phyloP scores from a whole-genome alignment of 371 early-diverging fungal genomes.

The Blakeslea trispora region DNA sequence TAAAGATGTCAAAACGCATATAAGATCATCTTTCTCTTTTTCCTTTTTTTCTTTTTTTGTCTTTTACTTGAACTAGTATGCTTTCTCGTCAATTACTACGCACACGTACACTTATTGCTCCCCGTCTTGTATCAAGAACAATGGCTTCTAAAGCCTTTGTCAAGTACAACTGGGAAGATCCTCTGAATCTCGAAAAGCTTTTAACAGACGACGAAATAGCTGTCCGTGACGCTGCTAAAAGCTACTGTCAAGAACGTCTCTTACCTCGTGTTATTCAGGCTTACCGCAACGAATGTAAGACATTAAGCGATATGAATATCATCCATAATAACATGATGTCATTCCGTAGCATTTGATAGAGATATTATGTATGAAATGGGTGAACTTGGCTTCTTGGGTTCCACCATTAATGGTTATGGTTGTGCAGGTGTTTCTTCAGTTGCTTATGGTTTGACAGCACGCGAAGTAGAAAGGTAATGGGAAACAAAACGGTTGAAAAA shows the following conservation, averaged over 20 bases:
- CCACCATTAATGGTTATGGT: slow-evolving; percentile 96
- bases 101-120: slow-evolving; percentile 5
- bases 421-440: slow-evolving; percentile 97
- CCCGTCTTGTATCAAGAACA: slow-evolving; percentile 25
- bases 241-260: slow-evolving; percentile 90
- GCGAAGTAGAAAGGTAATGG: slow-evolving; percentile 88
- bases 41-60: slow-evolving; percentile 3
- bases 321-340: too few relatives aligned
- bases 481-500: background rate
- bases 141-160: slow-evolving; percentile 63
- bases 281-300: slow-evolving; percentile 83
- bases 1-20: background rate
- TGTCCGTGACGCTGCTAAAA: slow-evolving; percentile 83
- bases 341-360: slow-evolving; percentile 73
- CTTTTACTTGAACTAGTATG: background rate
- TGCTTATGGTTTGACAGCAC: slow-evolving; percentile 95
- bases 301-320: too few relatives aligned
- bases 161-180: slow-evolving; percentile 94
- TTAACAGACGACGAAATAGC: slow-evolving; percentile 89
- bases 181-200: slow-evolving; percentile 80
- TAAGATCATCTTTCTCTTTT: slow-evolving; percentile 2
- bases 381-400: slow-evolving; percentile 90
- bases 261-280: slow-evolving; percentile 86
- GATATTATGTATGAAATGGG: slow-evolving; percentile 96
- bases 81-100: slow-evolving; percentile 19